Evolutionary conservation across 345 rosid species (phyloP).

Genomic region (Laguncularia racemosa): DNA sequence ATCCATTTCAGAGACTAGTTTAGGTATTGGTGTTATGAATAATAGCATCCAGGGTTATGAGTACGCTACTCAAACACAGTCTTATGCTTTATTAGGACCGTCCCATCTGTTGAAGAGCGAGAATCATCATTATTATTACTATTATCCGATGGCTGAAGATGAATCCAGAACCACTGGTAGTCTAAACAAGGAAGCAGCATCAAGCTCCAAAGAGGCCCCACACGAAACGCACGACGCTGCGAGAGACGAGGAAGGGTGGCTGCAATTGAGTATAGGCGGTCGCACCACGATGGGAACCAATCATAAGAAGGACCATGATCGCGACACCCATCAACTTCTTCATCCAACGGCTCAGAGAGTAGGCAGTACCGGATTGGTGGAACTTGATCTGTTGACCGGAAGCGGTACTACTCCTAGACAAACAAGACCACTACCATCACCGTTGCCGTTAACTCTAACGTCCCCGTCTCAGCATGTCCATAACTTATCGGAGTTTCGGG

Average conservation of each 20-base stretch:
- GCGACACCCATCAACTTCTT: conserved; percentile 1
- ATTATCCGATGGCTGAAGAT: conserved; percentile 63
- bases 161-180: conserved; percentile 64
- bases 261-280: conserved; percentile 66
- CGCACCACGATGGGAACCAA: conserved; percentile 10
- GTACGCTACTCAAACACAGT: background rate
- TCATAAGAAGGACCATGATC: background rate
- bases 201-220: conserved; percentile 43
- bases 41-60: too few relatives aligned
- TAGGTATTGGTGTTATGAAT: conserved; percentile 16
- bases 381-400: conserved; percentile 57
- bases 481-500: too few relatives aligned
- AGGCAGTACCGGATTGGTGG: conserved; percentile 29
- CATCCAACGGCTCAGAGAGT: conserved; percentile 12
- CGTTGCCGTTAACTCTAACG: conserved; percentile 16
- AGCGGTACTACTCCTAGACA: conserved; percentile 12
- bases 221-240: conserved; percentile 25
- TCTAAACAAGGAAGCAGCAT: conserved; percentile 35
- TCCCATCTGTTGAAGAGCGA: conserved; percentile 26
- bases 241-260: conserved; percentile 61
- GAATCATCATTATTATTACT: too few relatives aligned
- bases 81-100: conserved; percentile 18
- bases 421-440: conserved; percentile 14
- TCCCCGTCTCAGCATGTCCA: background rate
- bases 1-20: conserved; percentile 5